phyloP scores from a whole-genome alignment of 345 rosid species.

The Euphorbia tirucalli region DNA sequence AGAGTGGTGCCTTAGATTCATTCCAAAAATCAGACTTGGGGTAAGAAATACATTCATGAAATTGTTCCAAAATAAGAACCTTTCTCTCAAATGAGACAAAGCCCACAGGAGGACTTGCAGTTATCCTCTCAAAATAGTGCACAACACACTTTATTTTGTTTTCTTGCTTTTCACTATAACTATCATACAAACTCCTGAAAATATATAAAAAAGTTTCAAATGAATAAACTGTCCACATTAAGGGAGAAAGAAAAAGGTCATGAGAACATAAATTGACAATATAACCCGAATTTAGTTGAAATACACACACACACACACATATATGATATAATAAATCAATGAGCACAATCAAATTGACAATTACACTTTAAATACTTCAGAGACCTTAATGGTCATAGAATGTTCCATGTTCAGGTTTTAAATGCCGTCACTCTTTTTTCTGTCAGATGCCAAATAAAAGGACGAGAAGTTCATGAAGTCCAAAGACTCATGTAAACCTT shows the following conservation, averaged over 20 bases:
- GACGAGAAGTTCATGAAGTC: not conserved
- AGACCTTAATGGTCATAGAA: not conserved
- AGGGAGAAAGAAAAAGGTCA: slow-evolving; percentile 7
- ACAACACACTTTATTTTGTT: slow-evolving; percentile 67
- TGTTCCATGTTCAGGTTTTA: not conserved
- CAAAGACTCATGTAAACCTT: not conserved
- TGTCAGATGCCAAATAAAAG: not conserved
- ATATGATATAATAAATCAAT: not conserved
- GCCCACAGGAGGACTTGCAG: slow-evolving; percentile 55
- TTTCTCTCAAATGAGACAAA: slow-evolving; percentile 83
- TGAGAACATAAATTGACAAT: slow-evolving; percentile 1
- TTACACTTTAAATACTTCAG: not conserved
- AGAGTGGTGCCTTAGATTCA: slow-evolving; percentile 56
- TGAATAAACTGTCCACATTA: not conserved
- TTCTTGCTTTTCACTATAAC: slow-evolving; percentile 65
- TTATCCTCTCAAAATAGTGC: slow-evolving; percentile 80
- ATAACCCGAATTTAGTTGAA: not conserved
- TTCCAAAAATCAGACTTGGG: slow-evolving; percentile 67
- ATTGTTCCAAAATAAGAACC: slow-evolving; percentile 49
- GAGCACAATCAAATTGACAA: slow-evolving; percentile 5
- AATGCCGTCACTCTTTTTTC: not conserved
- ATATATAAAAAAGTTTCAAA: slow-evolving; percentile 20
- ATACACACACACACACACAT: not conserved
- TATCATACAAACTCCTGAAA: slow-evolving; percentile 65
- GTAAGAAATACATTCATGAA: slow-evolving; percentile 28